phyloP scores from a whole-genome alignment of 768 basidiomycete genomes.

The Filobasidium wieringae region DNA sequence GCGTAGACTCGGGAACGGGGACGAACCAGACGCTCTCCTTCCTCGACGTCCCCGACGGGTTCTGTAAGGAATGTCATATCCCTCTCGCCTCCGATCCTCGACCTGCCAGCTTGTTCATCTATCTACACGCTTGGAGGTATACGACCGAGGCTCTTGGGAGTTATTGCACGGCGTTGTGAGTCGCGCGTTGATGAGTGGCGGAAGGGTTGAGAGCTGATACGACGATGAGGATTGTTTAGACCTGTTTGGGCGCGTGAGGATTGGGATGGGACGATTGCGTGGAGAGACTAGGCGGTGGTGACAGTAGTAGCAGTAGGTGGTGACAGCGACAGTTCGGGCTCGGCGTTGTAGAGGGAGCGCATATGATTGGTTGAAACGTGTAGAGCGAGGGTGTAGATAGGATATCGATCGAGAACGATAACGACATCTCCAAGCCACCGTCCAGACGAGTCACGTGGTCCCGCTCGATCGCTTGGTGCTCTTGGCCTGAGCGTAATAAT shows the following conservation, averaged over 20 bases:
- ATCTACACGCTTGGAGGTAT: slow-evolving; percentile 74
- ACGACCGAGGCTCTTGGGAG: slow-evolving; percentile 26
- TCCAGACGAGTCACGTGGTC: no score
- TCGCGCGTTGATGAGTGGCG: not conserved
- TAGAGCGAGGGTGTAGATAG: not conserved
- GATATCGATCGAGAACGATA: not conserved
- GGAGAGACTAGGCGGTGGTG: no score
- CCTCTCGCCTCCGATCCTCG: slow-evolving; percentile 87
- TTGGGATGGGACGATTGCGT: slow-evolving; percentile 34
- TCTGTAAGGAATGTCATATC: slow-evolving; percentile 83
- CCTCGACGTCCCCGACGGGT: slow-evolving; percentile 40
- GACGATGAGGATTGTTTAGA: slow-evolving; percentile 47
- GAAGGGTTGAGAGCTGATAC: slow-evolving; percentile 54
- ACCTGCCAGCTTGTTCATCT: slow-evolving; percentile 87
- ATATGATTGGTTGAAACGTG: no score
- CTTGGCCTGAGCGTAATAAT: no score
- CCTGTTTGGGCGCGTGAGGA: slow-evolving; percentile 65
- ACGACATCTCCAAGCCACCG: no score
- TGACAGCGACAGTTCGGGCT: no score
- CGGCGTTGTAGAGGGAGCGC: no score
- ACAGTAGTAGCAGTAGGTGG: no score
- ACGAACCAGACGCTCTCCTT: not conserved
- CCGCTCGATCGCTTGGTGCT: no score
- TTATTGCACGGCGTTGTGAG: slow-evolving; percentile 24
- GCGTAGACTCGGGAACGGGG: no score